phyloP scores from a whole-genome alignment of 768 basidiomycete species.

The Leccinum aurantiacum region DNA sequence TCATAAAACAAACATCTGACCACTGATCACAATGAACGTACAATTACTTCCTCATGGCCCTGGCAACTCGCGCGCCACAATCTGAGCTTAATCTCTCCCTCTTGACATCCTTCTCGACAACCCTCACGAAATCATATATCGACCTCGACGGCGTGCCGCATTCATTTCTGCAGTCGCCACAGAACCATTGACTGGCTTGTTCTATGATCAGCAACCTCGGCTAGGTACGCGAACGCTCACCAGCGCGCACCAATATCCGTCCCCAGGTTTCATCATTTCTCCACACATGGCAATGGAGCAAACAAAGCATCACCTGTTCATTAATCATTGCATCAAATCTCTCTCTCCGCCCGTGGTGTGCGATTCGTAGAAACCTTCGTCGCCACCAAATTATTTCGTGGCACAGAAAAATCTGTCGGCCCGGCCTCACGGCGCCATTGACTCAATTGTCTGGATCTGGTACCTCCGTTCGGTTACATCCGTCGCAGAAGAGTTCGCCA shows the following conservation, averaged over 20 bases:
- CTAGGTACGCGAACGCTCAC: slow-evolving; percentile 17
- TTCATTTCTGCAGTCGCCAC: slow-evolving; percentile 4
- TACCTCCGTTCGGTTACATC: slow-evolving; percentile 29
- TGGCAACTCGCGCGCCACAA: slow-evolving; percentile 18
- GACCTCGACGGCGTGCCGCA: slow-evolving; percentile 6
- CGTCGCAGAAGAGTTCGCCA: slow-evolving; percentile 16
- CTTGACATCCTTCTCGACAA: slow-evolving; percentile 5
- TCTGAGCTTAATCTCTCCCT: slow-evolving; percentile 4
- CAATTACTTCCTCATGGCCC: slow-evolving; percentile 10
- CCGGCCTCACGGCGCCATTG: slow-evolving; percentile 8
- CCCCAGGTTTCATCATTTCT: slow-evolving; percentile 4
- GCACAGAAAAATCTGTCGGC: slow-evolving; percentile 8
- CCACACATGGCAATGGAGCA: not conserved
- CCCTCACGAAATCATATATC: slow-evolving; percentile 5
- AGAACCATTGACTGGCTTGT: not conserved
- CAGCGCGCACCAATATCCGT: not conserved
- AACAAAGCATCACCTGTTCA: not conserved
- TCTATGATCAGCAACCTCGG: slow-evolving; percentile 10
- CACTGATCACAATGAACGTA: slow-evolving; percentile 20
- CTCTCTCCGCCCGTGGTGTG: not conserved
- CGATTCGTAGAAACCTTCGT: not conserved
- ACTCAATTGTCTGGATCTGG: slow-evolving; percentile 21
- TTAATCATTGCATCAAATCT: not conserved
- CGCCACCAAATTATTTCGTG: not conserved
- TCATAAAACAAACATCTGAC: slow-evolving; percentile 8